Evolutionary conservation across 257 asterid genomes (phyloP).

Genomic region (Forsythia suspensa): DNA sequence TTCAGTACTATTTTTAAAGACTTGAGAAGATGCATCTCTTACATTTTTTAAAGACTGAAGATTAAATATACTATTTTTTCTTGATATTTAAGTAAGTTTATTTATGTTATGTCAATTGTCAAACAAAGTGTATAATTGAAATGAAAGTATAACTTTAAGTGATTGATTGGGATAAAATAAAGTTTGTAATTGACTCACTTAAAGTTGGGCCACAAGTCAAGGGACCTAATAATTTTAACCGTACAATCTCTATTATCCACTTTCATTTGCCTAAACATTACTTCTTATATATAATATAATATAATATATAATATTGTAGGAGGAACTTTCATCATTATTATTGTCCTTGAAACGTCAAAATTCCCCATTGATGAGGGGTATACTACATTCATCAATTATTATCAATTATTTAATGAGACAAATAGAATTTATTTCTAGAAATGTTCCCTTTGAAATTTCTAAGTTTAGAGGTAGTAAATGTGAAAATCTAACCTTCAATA

Average conservation of each 20-base stretch:
- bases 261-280: not conserved
- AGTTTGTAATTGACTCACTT: too few relatives aligned
- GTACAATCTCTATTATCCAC: not conserved
- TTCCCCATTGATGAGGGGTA: conserved; percentile 21
- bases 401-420: not conserved
- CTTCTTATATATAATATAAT: not conserved
- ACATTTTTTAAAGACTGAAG: too few relatives aligned
- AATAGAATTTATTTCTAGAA: not conserved
- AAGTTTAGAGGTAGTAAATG: not conserved
- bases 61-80: too few relatives aligned
- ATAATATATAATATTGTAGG: not conserved
- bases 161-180: too few relatives aligned
- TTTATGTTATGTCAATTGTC: too few relatives aligned
- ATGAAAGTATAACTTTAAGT: too few relatives aligned
- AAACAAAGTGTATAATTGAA: too few relatives aligned
- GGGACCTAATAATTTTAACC: too few relatives aligned
- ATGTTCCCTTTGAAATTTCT: not conserved
- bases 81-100: too few relatives aligned
- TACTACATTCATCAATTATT: not conserved
- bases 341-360: conserved; percentile 22
- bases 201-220: too few relatives aligned
- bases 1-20: too few relatives aligned
- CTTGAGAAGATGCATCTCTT: too few relatives aligned
- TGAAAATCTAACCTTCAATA: not conserved
- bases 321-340: conserved; percentile 19